phyloP scores from a whole-genome alignment of 371 early-diverging fungal genomes.

The Zychaea mexicana region DNA sequence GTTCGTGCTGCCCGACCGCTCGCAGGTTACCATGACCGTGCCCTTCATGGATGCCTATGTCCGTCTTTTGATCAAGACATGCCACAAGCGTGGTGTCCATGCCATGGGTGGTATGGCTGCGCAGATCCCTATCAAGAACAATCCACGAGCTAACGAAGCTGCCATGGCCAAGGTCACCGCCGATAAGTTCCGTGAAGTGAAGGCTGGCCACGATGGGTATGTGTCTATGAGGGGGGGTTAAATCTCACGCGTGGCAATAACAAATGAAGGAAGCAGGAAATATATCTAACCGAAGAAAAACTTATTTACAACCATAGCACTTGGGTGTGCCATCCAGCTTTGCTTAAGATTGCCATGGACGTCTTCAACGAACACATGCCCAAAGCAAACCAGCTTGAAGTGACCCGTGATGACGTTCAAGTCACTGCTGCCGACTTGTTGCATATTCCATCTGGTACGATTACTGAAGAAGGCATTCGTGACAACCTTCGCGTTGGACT shows the following conservation, averaged over 20 bases:
- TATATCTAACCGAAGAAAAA: no score
- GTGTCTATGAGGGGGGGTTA: not conserved
- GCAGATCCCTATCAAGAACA: conserved; percentile 94
- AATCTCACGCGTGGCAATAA: no score
- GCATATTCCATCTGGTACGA: conserved; percentile 74
- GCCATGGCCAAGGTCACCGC: conserved; percentile 90
- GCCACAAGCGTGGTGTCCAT: conserved; percentile 95
- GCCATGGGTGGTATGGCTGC: conserved; percentile 99
- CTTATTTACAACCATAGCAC: conserved; percentile 69
- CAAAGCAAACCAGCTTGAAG: conserved; percentile 91
- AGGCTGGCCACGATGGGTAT: conserved; percentile 88
- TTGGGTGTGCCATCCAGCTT: conserved; percentile 98
- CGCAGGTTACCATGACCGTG: conserved; percentile 87
- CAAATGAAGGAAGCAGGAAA: no score
- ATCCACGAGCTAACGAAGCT: conserved; percentile 80
- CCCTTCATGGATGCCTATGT: conserved; percentile 95
- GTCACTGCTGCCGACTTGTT: conserved; percentile 87
- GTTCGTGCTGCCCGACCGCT: conserved; percentile 88
- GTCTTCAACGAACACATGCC: conserved; percentile 96
- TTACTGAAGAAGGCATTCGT: conserved; percentile 91
- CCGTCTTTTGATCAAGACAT: conserved; percentile 91
- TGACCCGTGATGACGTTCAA: conserved; percentile 88
- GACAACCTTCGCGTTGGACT: conserved; percentile 90
- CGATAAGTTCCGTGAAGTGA: conserved; percentile 93
- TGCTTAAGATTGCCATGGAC: conserved; percentile 85